Conservation (phyloP, 495 filamentous ascomycete genomes). For the Tuber brumale region DNA sequence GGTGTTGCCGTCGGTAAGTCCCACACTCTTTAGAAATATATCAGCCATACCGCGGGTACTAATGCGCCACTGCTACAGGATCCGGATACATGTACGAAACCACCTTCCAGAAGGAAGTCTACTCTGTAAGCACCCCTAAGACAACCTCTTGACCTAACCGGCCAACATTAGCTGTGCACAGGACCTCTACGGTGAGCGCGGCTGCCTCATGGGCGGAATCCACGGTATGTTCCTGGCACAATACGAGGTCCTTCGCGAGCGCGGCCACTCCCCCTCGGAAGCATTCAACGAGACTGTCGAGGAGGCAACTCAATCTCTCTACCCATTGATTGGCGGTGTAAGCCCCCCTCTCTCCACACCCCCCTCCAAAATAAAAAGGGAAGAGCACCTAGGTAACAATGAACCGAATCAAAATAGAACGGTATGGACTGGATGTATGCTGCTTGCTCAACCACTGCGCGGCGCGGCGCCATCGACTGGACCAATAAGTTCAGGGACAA, state of each 20-base stretch:
- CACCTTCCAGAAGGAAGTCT: conserved; percentile 99
- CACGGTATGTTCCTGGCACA: conserved; percentile 99
- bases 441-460: conserved; percentile 96
- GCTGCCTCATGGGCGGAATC: conserved; percentile 99
- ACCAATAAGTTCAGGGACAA: conserved; percentile 87
- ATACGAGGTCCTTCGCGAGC: conserved; percentile 99
- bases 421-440: conserved; percentile 99
- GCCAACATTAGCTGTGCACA: background rate
- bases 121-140: conserved; percentile 51
- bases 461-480: conserved; percentile 99
- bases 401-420: conserved; percentile 46
- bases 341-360: background rate
- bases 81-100: conserved; percentile 98
- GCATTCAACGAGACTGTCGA: conserved; percentile 99
- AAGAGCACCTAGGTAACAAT: background rate
- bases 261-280: conserved; percentile 92
- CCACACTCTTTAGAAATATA: background rate
- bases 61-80: background rate
- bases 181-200: conserved; percentile 98
- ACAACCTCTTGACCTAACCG: background rate
- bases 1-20: conserved; percentile 75
- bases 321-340: conserved; percentile 81
- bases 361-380: no score
- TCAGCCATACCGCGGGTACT: background rate
- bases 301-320: conserved; percentile 95